Evolutionary conservation across 2,329 filamentous ascomycete genomes (phyloP).

Genomic region (Fusarium bulbicola): DNA sequence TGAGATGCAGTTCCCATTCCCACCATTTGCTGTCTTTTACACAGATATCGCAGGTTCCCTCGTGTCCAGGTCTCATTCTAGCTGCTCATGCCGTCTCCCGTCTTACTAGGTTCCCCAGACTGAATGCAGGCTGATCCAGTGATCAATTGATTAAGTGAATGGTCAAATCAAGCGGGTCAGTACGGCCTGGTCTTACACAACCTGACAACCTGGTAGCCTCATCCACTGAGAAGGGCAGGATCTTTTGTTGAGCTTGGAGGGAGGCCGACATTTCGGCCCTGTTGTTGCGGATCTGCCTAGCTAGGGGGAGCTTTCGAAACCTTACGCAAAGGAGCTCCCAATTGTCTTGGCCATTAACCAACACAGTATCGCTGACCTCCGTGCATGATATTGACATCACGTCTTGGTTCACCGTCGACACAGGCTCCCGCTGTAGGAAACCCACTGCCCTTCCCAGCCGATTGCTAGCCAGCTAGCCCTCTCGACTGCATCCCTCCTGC

Average conservation of each 20-base stretch:
- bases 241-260: slow-evolving; percentile 34
- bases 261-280: slow-evolving; percentile 35
- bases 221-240: slow-evolving; percentile 24
- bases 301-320: slow-evolving; percentile 33
- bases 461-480: slow-evolving; percentile 14
- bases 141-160: slow-evolving; percentile 26
- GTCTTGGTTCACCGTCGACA: not conserved
- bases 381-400: slow-evolving; percentile 42
- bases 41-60: slow-evolving; percentile 26
- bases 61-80: slow-evolving; percentile 25
- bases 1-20: slow-evolving; percentile 3
- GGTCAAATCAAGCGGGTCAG: not conserved
- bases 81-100: slow-evolving; percentile 29
- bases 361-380: slow-evolving; percentile 29
- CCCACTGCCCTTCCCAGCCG: slow-evolving; percentile 16
- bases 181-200: slow-evolving; percentile 19
- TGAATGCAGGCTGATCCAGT: slow-evolving; percentile 20
- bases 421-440: not conserved
- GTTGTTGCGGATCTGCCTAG: slow-evolving; percentile 30
- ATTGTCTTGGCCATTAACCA: slow-evolving; percentile 21
- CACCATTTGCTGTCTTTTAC: slow-evolving; percentile 17
- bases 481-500: slow-evolving; percentile 29
- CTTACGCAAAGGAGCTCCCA: slow-evolving; percentile 28
- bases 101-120: slow-evolving; percentile 20
- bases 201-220: slow-evolving; percentile 27